Percentiles rank a stretch among this genome's conserved stretches.
Evolutionary conservation across 352 stramenopile species (phyloP).

Genomic region (Globisporangium cystogenes): DNA sequence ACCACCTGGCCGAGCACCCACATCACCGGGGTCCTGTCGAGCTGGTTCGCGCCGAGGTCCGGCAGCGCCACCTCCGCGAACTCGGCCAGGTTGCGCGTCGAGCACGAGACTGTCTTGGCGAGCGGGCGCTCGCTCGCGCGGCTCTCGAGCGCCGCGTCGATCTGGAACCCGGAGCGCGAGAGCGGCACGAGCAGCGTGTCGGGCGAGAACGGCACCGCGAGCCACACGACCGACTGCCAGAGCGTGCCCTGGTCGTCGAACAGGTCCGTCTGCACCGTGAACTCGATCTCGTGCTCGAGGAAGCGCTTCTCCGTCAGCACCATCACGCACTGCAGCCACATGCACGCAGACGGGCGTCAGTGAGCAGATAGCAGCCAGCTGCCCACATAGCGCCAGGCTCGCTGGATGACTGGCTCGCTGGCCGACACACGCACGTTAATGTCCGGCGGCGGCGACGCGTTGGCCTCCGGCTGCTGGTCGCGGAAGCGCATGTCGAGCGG

Average conservation of each 20-base stretch:
- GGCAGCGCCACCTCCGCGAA: constrained; percentile 53
- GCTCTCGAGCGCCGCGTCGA: constrained; percentile 28
- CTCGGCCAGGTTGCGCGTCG: constrained; percentile 40
- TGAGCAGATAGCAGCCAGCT: not conserved
- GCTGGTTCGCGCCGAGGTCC: constrained; percentile 22
- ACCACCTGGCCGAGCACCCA: constrained; percentile 50
- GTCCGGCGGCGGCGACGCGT: constrained; percentile 17
- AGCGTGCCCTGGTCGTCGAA: constrained; percentile 66
- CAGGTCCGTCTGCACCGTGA: constrained; percentile 69
- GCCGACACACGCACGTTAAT: constrained; percentile 34
- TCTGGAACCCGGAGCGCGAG: constrained; percentile 25
- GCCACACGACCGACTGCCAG: constrained; percentile 67
- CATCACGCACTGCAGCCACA: constrained; percentile 52
- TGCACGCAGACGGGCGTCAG: not conserved
- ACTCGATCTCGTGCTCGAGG: constrained; percentile 62
- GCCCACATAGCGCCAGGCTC: too few relatives aligned
- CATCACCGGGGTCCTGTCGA: constrained; percentile 34
- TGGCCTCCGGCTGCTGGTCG: constrained; percentile 20
- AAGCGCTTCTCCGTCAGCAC: constrained; percentile 72
- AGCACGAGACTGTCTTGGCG: constrained; percentile 31
- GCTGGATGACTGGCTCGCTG: too few relatives aligned
- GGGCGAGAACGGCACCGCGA: constrained; percentile 61
- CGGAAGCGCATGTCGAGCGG: constrained; percentile 66
- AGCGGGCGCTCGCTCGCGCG: constrained; percentile 15
- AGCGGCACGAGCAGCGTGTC: constrained; percentile 49